Evolutionary conservation across 2,329 filamentous ascomycete species (phyloP).

Genomic region (Diaporthe ampelina): DNA sequence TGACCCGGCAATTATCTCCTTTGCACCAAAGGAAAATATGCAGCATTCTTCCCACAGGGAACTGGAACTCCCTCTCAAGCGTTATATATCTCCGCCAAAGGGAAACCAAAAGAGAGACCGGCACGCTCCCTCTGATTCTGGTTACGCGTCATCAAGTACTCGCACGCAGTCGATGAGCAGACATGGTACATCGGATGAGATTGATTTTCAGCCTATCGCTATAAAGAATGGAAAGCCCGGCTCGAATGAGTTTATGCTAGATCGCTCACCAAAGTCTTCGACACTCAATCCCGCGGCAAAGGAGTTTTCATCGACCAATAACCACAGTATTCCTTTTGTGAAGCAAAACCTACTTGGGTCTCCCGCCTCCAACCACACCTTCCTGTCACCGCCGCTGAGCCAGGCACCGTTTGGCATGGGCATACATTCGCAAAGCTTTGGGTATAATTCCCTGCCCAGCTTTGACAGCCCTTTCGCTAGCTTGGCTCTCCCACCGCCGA

Average conservation of each 20-base stretch:
- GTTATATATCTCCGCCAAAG: not conserved
- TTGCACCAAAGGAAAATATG: not conserved
- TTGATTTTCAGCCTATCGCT: not conserved
- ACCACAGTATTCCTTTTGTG: not conserved
- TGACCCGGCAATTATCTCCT: constrained; percentile 34
- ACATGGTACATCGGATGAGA: not conserved
- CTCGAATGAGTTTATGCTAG: constrained; percentile 10
- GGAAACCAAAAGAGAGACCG: not conserved
- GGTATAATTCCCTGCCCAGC: constrained; percentile 5
- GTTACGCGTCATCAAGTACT: constrained; percentile 29
- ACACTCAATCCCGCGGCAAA: constrained; percentile 39
- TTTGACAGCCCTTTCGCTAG: constrained; percentile 1
- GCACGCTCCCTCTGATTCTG: constrained; percentile 32
- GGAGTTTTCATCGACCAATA: constrained; percentile 28
- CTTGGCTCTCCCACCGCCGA: not conserved
- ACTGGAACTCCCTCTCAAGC: not conserved
- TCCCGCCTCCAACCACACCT: not conserved
- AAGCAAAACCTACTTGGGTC: not conserved
- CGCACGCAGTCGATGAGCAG: constrained; percentile 26
- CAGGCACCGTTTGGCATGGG: not conserved
- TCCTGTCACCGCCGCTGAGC: not conserved
- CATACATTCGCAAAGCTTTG: constrained; percentile 7
- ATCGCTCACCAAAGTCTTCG: constrained; percentile 30
- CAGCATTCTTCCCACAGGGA: not conserved
- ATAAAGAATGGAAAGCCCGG: not conserved